phyloP scores from a whole-genome alignment of 225 moss, liverwort and hornwort genomes.

The Sphagnum tenellum region DNA sequence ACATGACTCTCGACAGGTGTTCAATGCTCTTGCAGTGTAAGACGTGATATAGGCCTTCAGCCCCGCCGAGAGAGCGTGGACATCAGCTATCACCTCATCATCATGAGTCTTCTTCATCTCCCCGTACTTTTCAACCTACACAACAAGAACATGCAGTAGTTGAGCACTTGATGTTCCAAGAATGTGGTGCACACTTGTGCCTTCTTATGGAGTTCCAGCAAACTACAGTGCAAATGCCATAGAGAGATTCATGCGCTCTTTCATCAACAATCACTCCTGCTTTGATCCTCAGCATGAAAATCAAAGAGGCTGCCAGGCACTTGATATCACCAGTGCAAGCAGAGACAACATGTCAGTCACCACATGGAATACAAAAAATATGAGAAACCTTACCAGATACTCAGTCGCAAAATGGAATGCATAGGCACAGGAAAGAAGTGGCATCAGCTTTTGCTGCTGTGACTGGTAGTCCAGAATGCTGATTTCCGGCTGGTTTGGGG shows the following conservation, averaged over 20 bases:
- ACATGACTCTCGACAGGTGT: conserved; percentile 74
- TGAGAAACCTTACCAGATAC: conserved; percentile 36
- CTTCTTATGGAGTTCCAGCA: too few relatives aligned
- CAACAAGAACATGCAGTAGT: too few relatives aligned
- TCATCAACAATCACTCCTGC: too few relatives aligned
- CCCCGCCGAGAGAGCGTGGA: conserved; percentile 73
- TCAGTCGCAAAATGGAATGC: conserved; percentile 74
- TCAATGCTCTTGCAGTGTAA: conserved; percentile 76
- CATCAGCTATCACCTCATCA: conserved; percentile 68
- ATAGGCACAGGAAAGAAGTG: conserved; percentile 69
- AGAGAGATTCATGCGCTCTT: too few relatives aligned
- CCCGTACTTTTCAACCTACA: conserved; percentile 28
- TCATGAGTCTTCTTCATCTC: conserved; percentile 87
- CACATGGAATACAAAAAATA: too few relatives aligned
- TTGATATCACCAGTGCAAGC: too few relatives aligned
- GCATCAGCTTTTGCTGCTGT: conserved; percentile 87
- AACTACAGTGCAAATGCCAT: too few relatives aligned
- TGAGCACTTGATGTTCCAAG: too few relatives aligned
- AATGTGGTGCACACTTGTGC: too few relatives aligned
- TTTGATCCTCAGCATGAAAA: too few relatives aligned
- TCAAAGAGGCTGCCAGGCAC: too few relatives aligned
- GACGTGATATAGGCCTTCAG: conserved; percentile 80
- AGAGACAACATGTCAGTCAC: too few relatives aligned
- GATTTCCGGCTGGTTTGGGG: conserved; percentile 63
- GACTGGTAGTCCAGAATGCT: conserved; percentile 84